A percentile compares a stretch with the other conserved stretches of the same genome.
Conservation (phyloP, 73 alveolate species). For the Durusdinium trenchii region DNA sequence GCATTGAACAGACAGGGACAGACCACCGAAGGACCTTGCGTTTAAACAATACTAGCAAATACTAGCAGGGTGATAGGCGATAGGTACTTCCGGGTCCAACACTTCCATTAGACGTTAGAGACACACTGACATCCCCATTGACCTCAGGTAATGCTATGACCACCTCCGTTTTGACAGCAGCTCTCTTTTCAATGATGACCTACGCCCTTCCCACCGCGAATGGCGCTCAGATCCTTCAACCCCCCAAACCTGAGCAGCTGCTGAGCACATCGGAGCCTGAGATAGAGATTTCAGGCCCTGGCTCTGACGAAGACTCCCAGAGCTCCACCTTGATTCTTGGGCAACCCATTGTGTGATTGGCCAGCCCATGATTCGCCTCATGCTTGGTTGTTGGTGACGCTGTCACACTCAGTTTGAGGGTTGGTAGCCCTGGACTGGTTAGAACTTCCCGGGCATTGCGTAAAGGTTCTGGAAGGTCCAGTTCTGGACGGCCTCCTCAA, state of each 20-base stretch:
- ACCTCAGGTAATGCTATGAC: slow-evolving; percentile 21
- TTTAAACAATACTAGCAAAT: no score
- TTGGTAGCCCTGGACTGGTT: no score
- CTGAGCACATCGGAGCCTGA: no score
- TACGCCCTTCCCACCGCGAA: background rate
- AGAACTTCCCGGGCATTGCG: no score
- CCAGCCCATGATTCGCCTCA: background rate
- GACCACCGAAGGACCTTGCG: no score
- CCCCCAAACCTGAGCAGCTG: background rate
- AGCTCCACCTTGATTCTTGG: background rate
- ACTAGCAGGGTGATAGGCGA: background rate
- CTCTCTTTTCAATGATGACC: background rate
- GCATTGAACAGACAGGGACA: no score
- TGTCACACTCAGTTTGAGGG: no score
- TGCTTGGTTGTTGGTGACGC: background rate
- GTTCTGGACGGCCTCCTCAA: no score
- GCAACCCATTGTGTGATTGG: background rate
- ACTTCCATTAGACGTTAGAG: background rate
- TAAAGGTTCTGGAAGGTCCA: no score
- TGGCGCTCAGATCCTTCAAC: background rate
- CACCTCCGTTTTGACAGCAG: background rate
- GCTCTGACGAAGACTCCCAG: background rate
- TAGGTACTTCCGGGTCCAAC: background rate
- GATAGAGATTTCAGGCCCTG: background rate
- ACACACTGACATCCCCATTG: no score